Conservation (phyloP, 768 basidiomycete species). For the Sutorius australiensis region DNA sequence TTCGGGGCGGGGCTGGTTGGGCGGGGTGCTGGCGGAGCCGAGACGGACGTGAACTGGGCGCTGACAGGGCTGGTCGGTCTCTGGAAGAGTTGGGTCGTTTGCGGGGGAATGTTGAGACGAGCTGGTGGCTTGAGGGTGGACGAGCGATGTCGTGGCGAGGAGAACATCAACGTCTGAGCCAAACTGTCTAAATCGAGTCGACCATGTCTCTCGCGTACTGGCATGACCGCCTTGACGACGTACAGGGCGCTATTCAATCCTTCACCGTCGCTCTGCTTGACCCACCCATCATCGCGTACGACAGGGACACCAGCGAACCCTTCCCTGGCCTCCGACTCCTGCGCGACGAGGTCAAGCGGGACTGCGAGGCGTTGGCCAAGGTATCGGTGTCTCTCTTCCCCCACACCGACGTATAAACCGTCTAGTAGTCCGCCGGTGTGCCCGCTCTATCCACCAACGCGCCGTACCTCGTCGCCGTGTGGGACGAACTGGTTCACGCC, state of each 20-base stretch:
- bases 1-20: conserved; percentile 3
- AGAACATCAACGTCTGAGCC: not conserved
- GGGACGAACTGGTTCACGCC: conserved; percentile 70
- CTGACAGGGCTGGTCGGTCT: not conserved
- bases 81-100: not conserved
- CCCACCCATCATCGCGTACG: conserved; percentile 31
- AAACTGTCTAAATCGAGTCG: not conserved
- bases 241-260: conserved; percentile 7
- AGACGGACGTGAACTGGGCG: not conserved
- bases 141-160: conserved; percentile 19
- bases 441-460: conserved; percentile 55
- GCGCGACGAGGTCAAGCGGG: conserved; percentile 41
- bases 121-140: conserved; percentile 8
- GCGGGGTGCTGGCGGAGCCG: not conserved
- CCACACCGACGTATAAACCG: conserved; percentile 3
- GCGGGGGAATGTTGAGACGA: not conserved
- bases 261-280: conserved; percentile 19
- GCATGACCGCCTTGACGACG: not conserved
- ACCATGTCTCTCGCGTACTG: not conserved
- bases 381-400: not conserved
- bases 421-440: conserved; percentile 54
- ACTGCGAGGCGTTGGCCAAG: conserved; percentile 34
- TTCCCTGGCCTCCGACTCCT: conserved; percentile 41
- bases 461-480: conserved; percentile 75
- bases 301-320: conserved; percentile 9